A percentile compares a stretch with the other conserved stretches of the same genome.
phyloP scores from a whole-genome alignment of 2,329 filamentous ascomycete genomes.

The Trichoderma citrinoviride region DNA sequence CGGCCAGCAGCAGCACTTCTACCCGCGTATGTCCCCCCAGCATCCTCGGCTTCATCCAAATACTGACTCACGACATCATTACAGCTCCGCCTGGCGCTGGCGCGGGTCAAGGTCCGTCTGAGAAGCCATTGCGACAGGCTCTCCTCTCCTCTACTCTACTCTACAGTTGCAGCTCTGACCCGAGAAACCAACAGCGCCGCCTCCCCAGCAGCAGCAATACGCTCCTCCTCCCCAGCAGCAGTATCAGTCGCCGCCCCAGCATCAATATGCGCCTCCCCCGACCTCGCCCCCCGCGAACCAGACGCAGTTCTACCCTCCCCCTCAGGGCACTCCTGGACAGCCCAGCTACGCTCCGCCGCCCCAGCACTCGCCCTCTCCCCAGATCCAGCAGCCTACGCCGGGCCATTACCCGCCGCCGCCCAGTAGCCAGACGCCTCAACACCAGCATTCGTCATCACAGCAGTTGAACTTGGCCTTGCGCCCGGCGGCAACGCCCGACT shows the following conservation, averaged over 20 bases:
- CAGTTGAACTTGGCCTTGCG: constrained; percentile 28
- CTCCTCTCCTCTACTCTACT: background rate
- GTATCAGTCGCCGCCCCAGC: constrained; percentile 27
- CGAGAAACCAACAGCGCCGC: background rate
- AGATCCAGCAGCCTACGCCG: constrained; percentile 29
- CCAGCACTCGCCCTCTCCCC: constrained; percentile 35
- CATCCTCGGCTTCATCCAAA: background rate
- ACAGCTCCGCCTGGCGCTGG: constrained; percentile 43
- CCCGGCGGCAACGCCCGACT: constrained; percentile 28
- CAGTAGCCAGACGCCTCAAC: constrained; percentile 25
- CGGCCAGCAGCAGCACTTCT: constrained; percentile 42
- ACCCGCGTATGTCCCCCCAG: constrained; percentile 44
- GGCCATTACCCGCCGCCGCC: constrained; percentile 32
- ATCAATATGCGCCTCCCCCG: constrained; percentile 42
- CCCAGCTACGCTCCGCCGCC: constrained; percentile 34
- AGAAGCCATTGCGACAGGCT: background rate
- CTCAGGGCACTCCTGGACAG: constrained; percentile 23
- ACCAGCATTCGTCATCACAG: constrained; percentile 27
- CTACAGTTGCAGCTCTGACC: background rate
- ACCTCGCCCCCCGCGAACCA: constrained; percentile 47
- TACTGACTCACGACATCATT: constrained; percentile 24
- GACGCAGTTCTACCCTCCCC: constrained; percentile 44
- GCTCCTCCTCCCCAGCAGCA: constrained; percentile 30
- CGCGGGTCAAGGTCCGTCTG: constrained; percentile 27
- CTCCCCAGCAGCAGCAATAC: constrained; percentile 27